A percentile compares a stretch with the other conserved stretches of the same genome.
Conservation (phyloP, 139 green algal species). For the Penium margaritaceum region DNA sequence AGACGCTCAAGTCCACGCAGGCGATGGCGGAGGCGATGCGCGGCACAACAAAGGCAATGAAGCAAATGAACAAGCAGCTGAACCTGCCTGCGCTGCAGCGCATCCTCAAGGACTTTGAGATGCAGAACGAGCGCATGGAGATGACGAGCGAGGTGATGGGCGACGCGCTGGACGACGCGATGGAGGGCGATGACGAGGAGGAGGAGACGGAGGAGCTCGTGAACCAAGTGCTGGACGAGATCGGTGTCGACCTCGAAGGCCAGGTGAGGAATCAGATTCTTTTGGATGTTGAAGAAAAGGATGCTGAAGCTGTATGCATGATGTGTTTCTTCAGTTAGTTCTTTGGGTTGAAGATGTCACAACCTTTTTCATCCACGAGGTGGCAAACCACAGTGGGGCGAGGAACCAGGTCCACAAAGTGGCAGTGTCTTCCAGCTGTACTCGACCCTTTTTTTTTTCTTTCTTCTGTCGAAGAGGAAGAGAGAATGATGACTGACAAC, state of each 20-base stretch:
- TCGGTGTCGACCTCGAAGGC: constrained; percentile 42
- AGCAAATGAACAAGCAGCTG: constrained; percentile 94
- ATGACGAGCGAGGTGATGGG: constrained; percentile 94
- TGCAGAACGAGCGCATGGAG: constrained; percentile 95
- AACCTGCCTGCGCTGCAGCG: constrained; percentile 69
- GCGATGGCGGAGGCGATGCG: constrained; percentile 93
- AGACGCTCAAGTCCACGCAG: constrained; percentile 95
- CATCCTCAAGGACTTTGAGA: constrained; percentile 96
- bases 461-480: too few species aligned
- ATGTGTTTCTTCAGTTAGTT: too few species aligned
- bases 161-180: constrained; percentile 85
- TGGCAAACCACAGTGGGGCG: too few species aligned
- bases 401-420: too few species aligned
- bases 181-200: constrained; percentile 86
- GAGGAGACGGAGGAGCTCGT: constrained; percentile 92
- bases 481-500: too few species aligned
- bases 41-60: constrained; percentile 91
- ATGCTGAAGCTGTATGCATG: too few species aligned
- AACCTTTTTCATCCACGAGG: too few species aligned
- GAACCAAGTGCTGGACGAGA: constrained; percentile 59
- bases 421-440: too few species aligned
- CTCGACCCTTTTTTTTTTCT: too few species aligned
- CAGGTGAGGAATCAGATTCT: constrained; percentile 87
- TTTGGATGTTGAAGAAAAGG: constrained; percentile 91
- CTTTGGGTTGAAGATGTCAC: too few species aligned